Conservation (phyloP, 768 basidiomycete genomes). For the Postia placenta region DNA sequence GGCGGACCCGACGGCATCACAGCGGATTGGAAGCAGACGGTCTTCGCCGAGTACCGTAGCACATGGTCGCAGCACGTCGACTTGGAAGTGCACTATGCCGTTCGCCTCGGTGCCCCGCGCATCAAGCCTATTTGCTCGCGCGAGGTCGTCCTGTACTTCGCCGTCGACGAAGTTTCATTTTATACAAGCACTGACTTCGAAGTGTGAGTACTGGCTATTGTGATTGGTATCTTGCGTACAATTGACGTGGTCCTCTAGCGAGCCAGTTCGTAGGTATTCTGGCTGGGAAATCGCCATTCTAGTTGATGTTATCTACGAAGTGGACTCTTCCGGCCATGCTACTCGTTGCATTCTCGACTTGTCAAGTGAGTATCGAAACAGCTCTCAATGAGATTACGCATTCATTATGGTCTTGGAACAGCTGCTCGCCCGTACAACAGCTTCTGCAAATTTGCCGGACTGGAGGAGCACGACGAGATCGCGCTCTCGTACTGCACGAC, state of each 20-base stretch:
- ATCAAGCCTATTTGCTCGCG: conserved; percentile 21
- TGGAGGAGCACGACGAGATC: conserved; percentile 13
- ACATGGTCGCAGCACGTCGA: conserved; percentile 12
- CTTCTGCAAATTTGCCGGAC: conserved; percentile 9
- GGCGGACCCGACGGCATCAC: conserved; percentile 2
- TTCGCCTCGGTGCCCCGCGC: conserved; percentile 21
- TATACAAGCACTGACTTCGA: conserved; percentile 13
- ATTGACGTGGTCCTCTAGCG: neutral
- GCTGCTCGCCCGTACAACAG: conserved; percentile 10
- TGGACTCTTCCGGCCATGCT: conserved; percentile 14
- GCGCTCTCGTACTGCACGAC: conserved; percentile 11
- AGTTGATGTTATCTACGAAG: conserved; percentile 18
- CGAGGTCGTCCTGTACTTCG: conserved; percentile 23
- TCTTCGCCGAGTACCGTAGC: conserved; percentile 21
- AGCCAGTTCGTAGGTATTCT: conserved; percentile 4
- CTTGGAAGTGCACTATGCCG: conserved; percentile 15
- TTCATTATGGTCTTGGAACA: neutral
- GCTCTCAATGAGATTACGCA: too few species aligned
- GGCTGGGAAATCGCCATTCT: conserved; percentile 22
- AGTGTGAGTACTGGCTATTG: conserved; percentile 7
- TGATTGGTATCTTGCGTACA: neutral
- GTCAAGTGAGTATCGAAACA: conserved; percentile 13
- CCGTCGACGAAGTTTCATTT: conserved; percentile 18
- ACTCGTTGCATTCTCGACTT: conserved; percentile 20
- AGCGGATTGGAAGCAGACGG: conserved; percentile 9